phyloP scores from a whole-genome alignment of 2,329 filamentous ascomycete species.

The Penicillium aurantiogriseum region DNA sequence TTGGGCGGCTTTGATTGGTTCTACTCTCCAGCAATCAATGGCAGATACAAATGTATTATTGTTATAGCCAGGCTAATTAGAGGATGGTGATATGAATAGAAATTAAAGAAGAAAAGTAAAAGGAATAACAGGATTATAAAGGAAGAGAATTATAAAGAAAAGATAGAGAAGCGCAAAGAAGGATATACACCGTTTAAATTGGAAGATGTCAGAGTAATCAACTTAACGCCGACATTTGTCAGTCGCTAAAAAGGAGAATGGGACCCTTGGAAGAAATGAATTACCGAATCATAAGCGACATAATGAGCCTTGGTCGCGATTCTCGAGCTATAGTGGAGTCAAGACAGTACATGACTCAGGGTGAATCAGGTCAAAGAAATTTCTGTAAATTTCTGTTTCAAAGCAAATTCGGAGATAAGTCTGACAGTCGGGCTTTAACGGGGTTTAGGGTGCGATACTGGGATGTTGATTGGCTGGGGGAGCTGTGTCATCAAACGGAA shows the following conservation, averaged over 20 bases:
- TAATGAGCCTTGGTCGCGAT: neutral
- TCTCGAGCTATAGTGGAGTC: constrained; percentile 17
- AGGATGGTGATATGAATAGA: neutral
- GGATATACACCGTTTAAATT: neutral
- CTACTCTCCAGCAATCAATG: constrained; percentile 13
- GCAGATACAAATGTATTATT: constrained; percentile 12
- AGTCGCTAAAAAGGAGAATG: neutral
- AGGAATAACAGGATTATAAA: neutral
- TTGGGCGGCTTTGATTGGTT: constrained; percentile 1
- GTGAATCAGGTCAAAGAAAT: constrained; percentile 14
- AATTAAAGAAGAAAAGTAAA: neutral
- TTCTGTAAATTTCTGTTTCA: constrained; percentile 3
- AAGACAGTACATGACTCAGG: constrained; percentile 18
- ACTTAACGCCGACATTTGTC: constrained; percentile 5
- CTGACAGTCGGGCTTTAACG: neutral
- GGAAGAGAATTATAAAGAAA: neutral
- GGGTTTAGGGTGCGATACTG: neutral
- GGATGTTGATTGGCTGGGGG: neutral
- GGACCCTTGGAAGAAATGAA: neutral
- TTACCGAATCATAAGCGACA: neutral
- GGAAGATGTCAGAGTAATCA: neutral
- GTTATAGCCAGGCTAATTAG: constrained; percentile 9
- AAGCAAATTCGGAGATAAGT: constrained; percentile 14
- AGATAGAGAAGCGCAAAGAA: neutral
- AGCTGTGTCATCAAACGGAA: neutral